phyloP scores from a whole-genome alignment of 371 early-diverging fungal species.

The Choanephora cucurbitarum region DNA sequence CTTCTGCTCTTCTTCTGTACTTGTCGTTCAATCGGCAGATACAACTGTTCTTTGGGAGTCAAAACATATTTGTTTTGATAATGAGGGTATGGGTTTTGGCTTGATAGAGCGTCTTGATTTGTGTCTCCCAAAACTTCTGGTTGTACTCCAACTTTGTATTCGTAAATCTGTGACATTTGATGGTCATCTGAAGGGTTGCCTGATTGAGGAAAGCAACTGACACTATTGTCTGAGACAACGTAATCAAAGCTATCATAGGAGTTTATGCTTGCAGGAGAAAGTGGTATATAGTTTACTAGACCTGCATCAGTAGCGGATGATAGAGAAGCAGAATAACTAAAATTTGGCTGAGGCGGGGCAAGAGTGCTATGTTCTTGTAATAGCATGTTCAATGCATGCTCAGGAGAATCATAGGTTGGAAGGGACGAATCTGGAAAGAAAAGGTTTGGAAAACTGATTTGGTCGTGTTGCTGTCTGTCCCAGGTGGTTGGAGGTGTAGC shows the following conservation, averaged over 20 bases:
- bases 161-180: background rate
- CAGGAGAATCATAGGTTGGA: background rate
- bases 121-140: background rate
- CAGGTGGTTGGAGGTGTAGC: background rate
- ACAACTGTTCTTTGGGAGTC: too few species aligned
- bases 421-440: background rate
- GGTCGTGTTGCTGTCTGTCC: background rate
- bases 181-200: background rate
- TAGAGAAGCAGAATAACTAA: background rate
- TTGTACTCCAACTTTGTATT: background rate
- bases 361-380: background rate
- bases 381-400: background rate
- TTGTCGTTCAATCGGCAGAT: too few species aligned
- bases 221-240: background rate
- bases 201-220: background rate
- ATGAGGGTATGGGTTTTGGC: background rate
- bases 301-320: background rate
- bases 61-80: too few species aligned
- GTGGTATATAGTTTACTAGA: background rate
- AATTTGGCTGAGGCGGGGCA: background rate
- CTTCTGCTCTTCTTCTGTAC: background rate
- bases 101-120: background rate
- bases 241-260: constrained; percentile 10
- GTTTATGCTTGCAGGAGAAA: constrained; percentile 10
- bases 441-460: background rate